Base-by-base conservation (phyloP, 805 yeast genomes). In the Cyberlindnera euphorbiae region DNA sequence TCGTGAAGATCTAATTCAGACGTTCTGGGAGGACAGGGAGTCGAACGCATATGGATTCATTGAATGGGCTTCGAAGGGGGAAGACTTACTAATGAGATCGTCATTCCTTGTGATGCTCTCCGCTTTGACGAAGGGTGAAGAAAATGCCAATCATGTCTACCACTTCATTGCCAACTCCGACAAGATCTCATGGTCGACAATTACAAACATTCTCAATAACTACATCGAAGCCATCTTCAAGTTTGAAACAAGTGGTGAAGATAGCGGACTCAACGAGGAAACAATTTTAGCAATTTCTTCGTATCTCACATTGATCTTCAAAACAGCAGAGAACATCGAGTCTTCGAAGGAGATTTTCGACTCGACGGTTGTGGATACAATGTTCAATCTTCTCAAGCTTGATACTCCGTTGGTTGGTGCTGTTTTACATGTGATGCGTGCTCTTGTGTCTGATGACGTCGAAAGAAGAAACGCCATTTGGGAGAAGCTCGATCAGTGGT, bases 31-130 rank as follows among this genome's bases (percentile, higher is more conserved):
- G 10, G 85, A 82, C 44, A 64, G 73, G 14, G 77, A 72, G 35
- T 73, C 81, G 11, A 78, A 79, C 39, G 66, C 86, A 2, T 69
- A 75, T 51, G 97, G 96, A 0, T 89, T 93, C 46, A 66, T 90
- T 27, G 75, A 75, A 37, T 93, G 97, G 97, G 94, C 95, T 0
- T 68, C 93, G 2, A 77, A 76, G 41, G 79, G 84, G 50, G 87
- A 79, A 42, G 86, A 86, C 12, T 80, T 90, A 8, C 65, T 87
- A 32, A 85, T 88, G 64, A 75, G 86, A 34, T 82, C 97, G 0
- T 75, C 95, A 0, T 87, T 81, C 50, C 77, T 89, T 45, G 68
- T 86, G 38, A 73, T 90, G 69, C 64, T 90, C 39, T 79, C 94
- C 3, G 80, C 93, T 6, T 64, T 90, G 26, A 69, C 93, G 0